Base-by-base conservation (phyloP, 306 rosid genomes). In the Dryas octopetala region DNA sequence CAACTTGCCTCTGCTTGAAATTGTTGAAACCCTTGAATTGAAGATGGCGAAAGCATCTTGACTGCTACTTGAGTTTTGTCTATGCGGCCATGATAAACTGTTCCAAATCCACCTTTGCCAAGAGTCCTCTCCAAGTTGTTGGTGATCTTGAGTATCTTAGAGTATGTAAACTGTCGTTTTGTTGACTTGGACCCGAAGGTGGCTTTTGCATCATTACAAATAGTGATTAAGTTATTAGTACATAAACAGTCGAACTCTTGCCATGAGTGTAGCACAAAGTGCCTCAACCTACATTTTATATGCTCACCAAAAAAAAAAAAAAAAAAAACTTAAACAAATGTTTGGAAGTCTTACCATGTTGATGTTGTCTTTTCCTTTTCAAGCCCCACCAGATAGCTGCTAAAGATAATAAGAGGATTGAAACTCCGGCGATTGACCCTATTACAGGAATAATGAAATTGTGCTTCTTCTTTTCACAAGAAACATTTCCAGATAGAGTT, bases 41-140 rank as follows among this genome's bases (percentile, higher is more conserved):
- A 71, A 44, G 77, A 70, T 11, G 71, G 47, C 16, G 83, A 77
- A 47, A 87, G 79, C 79, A 82, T 78, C 81, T 87, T 87, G 76
- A 86, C 91, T 50, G 91, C 91, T 40, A 87, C 91, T 80, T 85
- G 84, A 43, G 81, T 76, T 7, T 68, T 58, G 23, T 82, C 84
- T 9, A 83, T 43, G 65, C 40, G 66, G 62, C 90, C 95, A 57
- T 53, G 83, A 61, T 80, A 85, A 47, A 89, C 91, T 16, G 73
- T 74, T 72, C 91, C 94, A 50, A 71, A 83, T 48, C 88, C 91
- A 55, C 94, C 94, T 73, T 62, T 76, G 1, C 94, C 94, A 13
- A 87, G 61, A 54, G 76, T 50, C 54, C 64, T 75, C 59, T 76
- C 47, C 54, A 87, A 85, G 75, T 80, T 80, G 6, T 78, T 73